phyloP scores from a whole-genome alignment of 345 rosid species.

The Nephelium lappaceum region DNA sequence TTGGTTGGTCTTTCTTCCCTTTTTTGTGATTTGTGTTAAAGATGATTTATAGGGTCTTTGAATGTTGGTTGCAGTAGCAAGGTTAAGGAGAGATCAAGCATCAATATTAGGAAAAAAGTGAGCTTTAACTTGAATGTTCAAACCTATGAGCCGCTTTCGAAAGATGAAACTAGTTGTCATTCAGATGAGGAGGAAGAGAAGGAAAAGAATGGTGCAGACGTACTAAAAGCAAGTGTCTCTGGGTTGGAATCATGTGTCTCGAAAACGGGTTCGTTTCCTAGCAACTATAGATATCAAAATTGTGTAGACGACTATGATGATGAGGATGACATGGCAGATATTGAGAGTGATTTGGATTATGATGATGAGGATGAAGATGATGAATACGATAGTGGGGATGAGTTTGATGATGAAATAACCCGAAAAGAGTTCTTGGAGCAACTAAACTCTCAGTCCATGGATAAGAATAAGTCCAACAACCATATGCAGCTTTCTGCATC shows the following conservation, averaged over 20 bases:
- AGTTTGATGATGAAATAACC: conserved; percentile 25
- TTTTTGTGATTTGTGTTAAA: not conserved
- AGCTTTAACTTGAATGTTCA: conserved; percentile 81
- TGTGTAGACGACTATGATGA: conserved; percentile 66
- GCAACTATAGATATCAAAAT: conserved; percentile 63
- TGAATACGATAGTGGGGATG: conserved; percentile 19
- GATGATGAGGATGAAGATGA: conserved; percentile 25
- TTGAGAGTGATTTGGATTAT: conserved; percentile 61
- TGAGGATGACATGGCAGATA: conserved; percentile 51
- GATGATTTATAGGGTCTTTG: not conserved
- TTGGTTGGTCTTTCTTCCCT: not conserved
- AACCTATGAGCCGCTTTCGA: conserved; percentile 64
- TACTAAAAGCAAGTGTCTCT: conserved; percentile 12
- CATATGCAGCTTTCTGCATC: conserved; percentile 7
- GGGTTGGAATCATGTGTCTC: conserved; percentile 19
- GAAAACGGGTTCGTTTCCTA: conserved; percentile 41
- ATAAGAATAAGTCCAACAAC: conserved; percentile 21
- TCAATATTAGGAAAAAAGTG: conserved; percentile 69
- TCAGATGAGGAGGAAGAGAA: conserved; percentile 39
- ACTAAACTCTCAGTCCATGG: conserved; percentile 1
- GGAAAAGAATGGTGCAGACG: conserved; percentile 25
- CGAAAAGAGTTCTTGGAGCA: conserved; percentile 17
- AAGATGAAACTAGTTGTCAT: conserved; percentile 30
- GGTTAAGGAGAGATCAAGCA: conserved; percentile 34
- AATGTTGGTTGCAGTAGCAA: conserved; percentile 29